Conservation (phyloP, 179 eudicot species). For the Dionaea muscipula region DNA sequence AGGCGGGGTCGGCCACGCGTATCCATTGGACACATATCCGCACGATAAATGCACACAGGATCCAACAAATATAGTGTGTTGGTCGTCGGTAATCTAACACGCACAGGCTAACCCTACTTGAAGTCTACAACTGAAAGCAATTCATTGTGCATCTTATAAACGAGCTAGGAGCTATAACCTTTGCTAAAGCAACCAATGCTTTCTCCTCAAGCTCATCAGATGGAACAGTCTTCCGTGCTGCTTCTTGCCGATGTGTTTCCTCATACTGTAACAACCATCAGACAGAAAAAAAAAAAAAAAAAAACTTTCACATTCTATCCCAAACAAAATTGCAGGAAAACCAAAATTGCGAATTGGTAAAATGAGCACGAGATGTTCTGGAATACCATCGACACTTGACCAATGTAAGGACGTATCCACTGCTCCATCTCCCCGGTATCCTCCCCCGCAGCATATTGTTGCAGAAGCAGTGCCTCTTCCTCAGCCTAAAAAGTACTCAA, state of each 20-base stretch:
- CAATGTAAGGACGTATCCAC: constrained; percentile 46
- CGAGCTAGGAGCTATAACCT: constrained; percentile 29
- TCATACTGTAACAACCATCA: constrained; percentile 48
- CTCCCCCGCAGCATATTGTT: constrained; percentile 44
- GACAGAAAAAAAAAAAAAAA: constrained; percentile 6
- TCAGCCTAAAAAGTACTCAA: constrained; percentile 46
- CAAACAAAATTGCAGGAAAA: not conserved
- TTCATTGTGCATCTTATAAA: not conserved
- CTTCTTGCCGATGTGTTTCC: constrained; percentile 59
- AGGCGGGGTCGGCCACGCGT: too few relatives aligned
- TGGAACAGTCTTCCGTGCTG: constrained; percentile 77
- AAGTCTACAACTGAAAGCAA: too few relatives aligned
- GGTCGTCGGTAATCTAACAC: too few relatives aligned
- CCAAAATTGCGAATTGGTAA: not conserved
- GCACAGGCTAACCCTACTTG: too few relatives aligned
- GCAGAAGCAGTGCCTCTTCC: constrained; percentile 83
- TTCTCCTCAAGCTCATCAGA: constrained; percentile 76
- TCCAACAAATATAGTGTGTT: too few relatives aligned
- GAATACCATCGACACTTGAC: constrained; percentile 65
- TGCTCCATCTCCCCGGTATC: constrained; percentile 42
- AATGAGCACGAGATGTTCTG: not conserved
- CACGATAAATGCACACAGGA: too few relatives aligned
- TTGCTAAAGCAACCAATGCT: constrained; percentile 64
- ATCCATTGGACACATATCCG: too few relatives aligned
- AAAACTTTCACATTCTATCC: constrained; percentile 1